phyloP scores from a whole-genome alignment of 176 grass and related monocot genomes.

The Aegilops longissima region DNA sequence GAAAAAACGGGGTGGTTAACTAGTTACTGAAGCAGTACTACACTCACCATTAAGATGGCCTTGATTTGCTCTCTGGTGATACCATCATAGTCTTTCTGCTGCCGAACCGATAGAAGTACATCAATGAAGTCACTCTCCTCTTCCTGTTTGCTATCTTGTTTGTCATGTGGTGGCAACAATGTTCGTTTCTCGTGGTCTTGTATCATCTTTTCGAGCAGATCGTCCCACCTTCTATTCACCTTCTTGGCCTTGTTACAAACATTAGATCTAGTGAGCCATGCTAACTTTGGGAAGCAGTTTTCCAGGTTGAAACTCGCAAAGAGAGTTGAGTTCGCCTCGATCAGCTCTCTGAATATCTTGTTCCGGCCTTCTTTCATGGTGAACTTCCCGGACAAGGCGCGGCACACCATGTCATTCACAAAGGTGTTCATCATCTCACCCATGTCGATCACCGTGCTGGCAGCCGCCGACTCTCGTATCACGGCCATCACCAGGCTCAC shows the following conservation, averaged over 20 bases:
- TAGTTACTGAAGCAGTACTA: no score
- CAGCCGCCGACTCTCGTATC: background rate
- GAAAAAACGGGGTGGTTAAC: no score
- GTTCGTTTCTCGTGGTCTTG: background rate
- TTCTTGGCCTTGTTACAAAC: background rate
- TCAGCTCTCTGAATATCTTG: background rate
- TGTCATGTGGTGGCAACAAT: background rate
- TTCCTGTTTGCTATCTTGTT: background rate
- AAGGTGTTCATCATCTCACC: background rate
- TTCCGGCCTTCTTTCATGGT: conserved; percentile 1
- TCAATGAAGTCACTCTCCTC: background rate
- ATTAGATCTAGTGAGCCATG: background rate
- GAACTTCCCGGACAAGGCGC: conserved; percentile 21
- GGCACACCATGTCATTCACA: conserved; percentile 23
- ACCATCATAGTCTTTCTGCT: background rate
- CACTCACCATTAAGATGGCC: background rate
- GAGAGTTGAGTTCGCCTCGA: background rate
- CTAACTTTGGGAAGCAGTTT: background rate
- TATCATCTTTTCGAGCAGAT: background rate
- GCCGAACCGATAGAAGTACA: background rate
- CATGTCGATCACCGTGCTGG: background rate
- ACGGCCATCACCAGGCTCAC: background rate
- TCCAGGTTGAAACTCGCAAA: background rate
- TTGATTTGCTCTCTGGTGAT: conserved; percentile 7
- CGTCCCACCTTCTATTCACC: background rate